Percentiles rank a stretch among this genome's conserved stretches.
Evolutionary conservation across 2,329 filamentous ascomycete species (phyloP).

Genomic region (Colletotrichum lini): DNA sequence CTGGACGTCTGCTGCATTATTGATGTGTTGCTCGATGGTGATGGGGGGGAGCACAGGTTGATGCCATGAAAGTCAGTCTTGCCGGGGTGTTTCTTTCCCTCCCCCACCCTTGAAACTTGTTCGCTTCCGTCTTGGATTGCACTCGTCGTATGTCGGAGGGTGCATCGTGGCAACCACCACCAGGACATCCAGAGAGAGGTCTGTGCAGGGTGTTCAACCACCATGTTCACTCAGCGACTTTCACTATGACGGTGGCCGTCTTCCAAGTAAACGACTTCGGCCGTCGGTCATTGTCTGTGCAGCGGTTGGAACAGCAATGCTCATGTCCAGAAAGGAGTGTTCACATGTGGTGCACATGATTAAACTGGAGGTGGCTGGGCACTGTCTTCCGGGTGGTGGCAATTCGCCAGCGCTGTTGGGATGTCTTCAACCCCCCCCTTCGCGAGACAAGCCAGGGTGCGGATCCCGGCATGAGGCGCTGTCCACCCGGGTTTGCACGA

Average conservation of each 20-base stretch:
- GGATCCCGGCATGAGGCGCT: conserved; percentile 3
- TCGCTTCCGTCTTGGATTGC: background rate
- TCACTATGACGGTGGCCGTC: background rate
- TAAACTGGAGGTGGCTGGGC: conserved; percentile 11
- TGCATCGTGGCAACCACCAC: background rate
- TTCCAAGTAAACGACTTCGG: background rate
- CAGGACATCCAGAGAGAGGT: background rate
- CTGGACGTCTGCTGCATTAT: background rate
- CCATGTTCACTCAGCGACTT: conserved; percentile 1
- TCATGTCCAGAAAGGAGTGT: background rate
- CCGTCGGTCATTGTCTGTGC: background rate
- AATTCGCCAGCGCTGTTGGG: conserved; percentile 11
- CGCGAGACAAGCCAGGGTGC: conserved; percentile 13
- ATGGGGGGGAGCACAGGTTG: background rate
- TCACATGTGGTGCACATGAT: conserved; percentile 16
- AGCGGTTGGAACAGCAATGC: background rate
- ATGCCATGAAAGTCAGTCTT: background rate
- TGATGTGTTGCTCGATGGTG: background rate
- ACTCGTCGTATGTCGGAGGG: background rate
- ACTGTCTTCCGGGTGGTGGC: conserved; percentile 4
- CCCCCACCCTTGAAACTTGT: background rate
- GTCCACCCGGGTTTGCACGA: background rate
- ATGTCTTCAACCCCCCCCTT: conserved; percentile 5
- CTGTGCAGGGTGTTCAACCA: conserved; percentile 8
- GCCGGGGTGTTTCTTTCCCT: background rate